Conservation (phyloP, 1,284 basidiomycete genomes). For the Caloboletus inedulis region DNA sequence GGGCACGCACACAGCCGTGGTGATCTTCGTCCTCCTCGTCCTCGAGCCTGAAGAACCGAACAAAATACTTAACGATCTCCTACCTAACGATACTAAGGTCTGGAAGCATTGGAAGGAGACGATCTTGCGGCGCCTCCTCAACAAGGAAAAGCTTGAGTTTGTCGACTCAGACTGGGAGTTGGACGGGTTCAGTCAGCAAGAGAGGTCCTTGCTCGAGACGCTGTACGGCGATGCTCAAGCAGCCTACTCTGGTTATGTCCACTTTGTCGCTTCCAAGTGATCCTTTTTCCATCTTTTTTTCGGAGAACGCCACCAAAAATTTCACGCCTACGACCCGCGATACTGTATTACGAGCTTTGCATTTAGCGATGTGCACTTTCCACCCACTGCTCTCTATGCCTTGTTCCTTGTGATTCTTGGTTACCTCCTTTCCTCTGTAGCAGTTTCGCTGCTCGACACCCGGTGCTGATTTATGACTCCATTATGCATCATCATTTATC, state of each 20-base stretch:
- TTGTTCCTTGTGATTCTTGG: not conserved
- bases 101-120: slow-evolving; percentile 29
- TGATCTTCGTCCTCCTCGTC: slow-evolving; percentile 31
- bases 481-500: not conserved
- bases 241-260: slow-evolving; percentile 20
- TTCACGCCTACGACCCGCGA: not conserved
- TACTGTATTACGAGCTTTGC: not conserved
- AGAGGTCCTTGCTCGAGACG: slow-evolving; percentile 20
- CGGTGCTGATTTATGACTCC: not conserved
- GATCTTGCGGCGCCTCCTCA: slow-evolving; percentile 15
- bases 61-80: slow-evolving; percentile 27
- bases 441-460: not conserved
- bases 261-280: slow-evolving; percentile 12
- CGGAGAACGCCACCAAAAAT: no score
- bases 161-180: slow-evolving; percentile 24
- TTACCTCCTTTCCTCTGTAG: not conserved
- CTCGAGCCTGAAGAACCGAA: slow-evolving; percentile 23
- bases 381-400: not conserved
- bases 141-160: slow-evolving; percentile 27
- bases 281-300: not conserved
- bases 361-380: not conserved
- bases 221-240: slow-evolving; percentile 24
- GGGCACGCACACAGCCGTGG: slow-evolving; percentile 31
- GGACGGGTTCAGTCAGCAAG: slow-evolving; percentile 12
- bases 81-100: slow-evolving; percentile 33